phyloP scores from a whole-genome alignment of 2,329 filamentous ascomycete genomes.

The Xylariaceae sp. region DNA sequence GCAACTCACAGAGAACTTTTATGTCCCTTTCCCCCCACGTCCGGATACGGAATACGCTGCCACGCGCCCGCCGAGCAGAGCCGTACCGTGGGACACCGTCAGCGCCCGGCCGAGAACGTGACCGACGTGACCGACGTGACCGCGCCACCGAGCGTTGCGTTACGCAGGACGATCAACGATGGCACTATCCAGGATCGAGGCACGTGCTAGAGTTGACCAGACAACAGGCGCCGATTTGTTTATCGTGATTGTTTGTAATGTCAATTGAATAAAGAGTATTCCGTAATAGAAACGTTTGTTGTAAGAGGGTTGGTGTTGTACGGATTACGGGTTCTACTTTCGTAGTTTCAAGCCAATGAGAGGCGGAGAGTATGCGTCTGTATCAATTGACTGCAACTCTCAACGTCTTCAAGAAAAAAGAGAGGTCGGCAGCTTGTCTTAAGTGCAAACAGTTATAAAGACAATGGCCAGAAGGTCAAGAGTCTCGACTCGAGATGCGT shows the following conservation, averaged over 20 bases:
- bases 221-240: no score
- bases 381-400: background rate
- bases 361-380: background rate
- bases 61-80: background rate
- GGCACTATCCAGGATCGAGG: no score
- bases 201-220: no score
- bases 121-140: background rate
- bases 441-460: background rate
- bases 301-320: no score
- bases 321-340: no score
- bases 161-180: no score
- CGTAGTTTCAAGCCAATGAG: background rate
- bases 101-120: background rate
- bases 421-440: background rate
- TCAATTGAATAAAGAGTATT: no score
- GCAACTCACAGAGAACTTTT: background rate
- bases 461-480: no score
- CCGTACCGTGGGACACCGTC: background rate
- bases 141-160: background rate
- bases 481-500: no score
- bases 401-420: background rate
- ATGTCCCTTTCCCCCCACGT: background rate
- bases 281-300: no score
- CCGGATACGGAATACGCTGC: background rate
- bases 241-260: no score